Percentiles rank a stretch among this genome's conserved stretches.
Evolutionary conservation across 2,329 filamentous ascomycete genomes (phyloP).

Genomic region (Sclerotinia spermophila): DNA sequence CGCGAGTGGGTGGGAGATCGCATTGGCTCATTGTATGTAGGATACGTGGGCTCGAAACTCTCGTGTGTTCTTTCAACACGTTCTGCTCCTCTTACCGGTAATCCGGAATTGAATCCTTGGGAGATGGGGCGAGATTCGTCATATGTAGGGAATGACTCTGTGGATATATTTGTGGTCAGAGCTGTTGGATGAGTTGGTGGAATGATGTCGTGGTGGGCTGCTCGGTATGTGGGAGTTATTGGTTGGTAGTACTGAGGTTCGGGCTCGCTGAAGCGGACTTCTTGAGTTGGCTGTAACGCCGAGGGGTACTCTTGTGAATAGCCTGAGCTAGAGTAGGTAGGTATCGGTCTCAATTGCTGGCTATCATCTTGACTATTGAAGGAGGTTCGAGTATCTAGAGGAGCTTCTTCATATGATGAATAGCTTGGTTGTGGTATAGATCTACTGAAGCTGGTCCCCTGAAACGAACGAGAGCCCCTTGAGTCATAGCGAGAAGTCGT

Average conservation of each 20-base stretch:
- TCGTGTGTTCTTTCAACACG: not conserved
- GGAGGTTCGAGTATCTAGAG: not conserved
- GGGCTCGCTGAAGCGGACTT: not conserved
- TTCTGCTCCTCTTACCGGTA: not conserved
- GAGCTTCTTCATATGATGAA: not conserved
- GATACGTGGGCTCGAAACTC: not conserved
- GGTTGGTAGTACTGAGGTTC: not conserved
- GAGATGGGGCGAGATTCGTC: not conserved
- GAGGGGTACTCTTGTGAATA: not conserved
- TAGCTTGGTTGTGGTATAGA: not conserved
- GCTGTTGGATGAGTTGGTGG: not conserved
- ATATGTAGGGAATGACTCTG: not conserved
- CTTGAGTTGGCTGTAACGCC: not conserved
- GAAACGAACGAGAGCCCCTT: too few species aligned
- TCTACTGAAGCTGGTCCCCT: not conserved
- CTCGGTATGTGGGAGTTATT: not conserved
- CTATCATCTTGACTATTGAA: not conserved
- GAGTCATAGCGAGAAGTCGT: not conserved
- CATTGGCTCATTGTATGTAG: not conserved
- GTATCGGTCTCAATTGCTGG: not conserved
- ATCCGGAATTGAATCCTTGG: not conserved
- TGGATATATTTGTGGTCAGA: not conserved
- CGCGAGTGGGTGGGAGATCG: not conserved
- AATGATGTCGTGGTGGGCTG: not conserved
- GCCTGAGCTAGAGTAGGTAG: not conserved